Evolutionary conservation across 192 early-diverging fungal genomes (phyloP).

Genomic region (Coemansia sp.): DNA sequence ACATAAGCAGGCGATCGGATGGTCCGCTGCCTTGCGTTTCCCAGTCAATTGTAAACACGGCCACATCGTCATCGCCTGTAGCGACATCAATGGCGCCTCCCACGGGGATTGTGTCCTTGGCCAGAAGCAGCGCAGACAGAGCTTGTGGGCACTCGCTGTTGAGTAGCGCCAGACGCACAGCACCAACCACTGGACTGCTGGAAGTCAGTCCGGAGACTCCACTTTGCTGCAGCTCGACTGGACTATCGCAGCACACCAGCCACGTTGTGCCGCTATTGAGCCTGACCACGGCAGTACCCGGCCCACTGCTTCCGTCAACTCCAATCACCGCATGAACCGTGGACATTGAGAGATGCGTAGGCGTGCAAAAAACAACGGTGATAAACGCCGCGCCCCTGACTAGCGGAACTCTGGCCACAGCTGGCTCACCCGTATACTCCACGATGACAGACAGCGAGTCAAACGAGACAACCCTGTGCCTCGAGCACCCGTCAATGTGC

Average conservation of each 20-base stretch:
- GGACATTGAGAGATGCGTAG: constrained; percentile 6
- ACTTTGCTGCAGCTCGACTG: constrained; percentile 9
- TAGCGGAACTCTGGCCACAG: constrained; percentile 19
- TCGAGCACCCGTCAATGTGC: neutral
- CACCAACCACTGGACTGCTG: constrained; percentile 11
- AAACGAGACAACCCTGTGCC: constrained; percentile 17
- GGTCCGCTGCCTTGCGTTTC: constrained; percentile 5
- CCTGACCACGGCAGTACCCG: constrained; percentile 27
- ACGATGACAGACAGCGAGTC: constrained; percentile 48
- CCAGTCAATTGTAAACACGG: constrained; percentile 24
- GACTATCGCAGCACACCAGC: constrained; percentile 31
- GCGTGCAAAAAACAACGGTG: constrained; percentile 28
- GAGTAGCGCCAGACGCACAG: constrained; percentile 46
- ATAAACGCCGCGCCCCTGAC: constrained; percentile 53
- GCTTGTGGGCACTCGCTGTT: constrained; percentile 2
- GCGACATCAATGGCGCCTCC: constrained; percentile 34
- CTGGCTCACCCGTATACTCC: neutral
- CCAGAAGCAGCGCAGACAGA: constrained; percentile 20
- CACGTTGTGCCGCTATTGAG: constrained; percentile 49
- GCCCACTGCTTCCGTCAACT: constrained; percentile 1
- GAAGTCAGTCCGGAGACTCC: constrained; percentile 19
- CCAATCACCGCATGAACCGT: constrained; percentile 44
- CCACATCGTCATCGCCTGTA: neutral
- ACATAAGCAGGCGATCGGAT: constrained; percentile 15
- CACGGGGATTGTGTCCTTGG: constrained; percentile 24